Evolutionary conservation across 306 rosid species (phyloP).

Genomic region (Cucumis hystrix): DNA sequence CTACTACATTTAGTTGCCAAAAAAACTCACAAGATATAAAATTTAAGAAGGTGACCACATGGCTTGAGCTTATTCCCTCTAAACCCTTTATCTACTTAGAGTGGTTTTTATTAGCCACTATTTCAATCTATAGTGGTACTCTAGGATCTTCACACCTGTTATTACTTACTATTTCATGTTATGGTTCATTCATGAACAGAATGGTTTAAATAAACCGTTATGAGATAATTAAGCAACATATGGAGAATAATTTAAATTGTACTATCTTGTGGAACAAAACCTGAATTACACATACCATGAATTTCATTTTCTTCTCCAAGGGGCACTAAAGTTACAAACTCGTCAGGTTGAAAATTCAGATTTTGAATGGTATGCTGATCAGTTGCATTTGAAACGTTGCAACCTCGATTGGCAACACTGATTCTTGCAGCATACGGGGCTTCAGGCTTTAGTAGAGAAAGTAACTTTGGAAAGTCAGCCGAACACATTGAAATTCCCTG

Average conservation of each 20-base stretch:
- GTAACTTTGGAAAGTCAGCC: constrained; percentile 21
- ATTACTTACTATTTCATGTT: neutral
- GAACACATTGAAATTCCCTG: constrained; percentile 22
- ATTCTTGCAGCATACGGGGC: constrained; percentile 19
- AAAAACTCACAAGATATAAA: neutral
- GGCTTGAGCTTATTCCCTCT: neutral
- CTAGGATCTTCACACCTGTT: neutral
- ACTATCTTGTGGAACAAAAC: neutral
- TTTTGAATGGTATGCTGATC: constrained; percentile 11
- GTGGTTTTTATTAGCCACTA: neutral
- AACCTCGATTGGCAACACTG: neutral
- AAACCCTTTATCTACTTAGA: neutral
- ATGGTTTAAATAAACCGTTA: neutral
- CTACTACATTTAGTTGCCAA: neutral
- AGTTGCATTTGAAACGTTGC: constrained; percentile 7
- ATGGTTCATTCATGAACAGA: neutral
- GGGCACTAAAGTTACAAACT: constrained; percentile 3
- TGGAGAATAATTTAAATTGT: neutral
- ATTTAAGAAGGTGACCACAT: neutral
- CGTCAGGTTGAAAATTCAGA: constrained; percentile 18
- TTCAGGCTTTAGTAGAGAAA: constrained; percentile 26
- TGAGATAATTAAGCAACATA: neutral
- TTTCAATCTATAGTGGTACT: neutral
- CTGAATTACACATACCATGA: constrained; percentile 22
- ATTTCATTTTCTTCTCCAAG: neutral